Conservation (phyloP, 2,329 filamentous ascomycete genomes). For the Bipolaris oryzae region DNA sequence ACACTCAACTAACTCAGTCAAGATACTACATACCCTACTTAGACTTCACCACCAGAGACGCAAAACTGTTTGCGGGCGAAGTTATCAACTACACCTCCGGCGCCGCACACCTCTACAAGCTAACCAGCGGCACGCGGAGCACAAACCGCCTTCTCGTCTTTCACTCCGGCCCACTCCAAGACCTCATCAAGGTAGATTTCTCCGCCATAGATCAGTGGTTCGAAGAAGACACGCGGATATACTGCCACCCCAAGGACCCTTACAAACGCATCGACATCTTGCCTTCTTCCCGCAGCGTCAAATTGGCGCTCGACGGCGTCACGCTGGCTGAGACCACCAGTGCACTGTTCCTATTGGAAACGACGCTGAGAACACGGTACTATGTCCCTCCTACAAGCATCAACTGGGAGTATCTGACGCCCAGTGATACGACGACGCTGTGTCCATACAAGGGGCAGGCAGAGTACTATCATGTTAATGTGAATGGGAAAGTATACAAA, state of each 20-base stretch:
- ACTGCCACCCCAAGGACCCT: conserved; percentile 70
- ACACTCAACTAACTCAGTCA: neutral
- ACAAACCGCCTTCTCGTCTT: conserved; percentile 39
- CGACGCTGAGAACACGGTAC: conserved; percentile 63
- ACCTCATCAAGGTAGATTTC: conserved; percentile 43
- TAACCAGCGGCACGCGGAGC: conserved; percentile 26
- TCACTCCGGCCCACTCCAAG: conserved; percentile 25
- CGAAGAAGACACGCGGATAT: conserved; percentile 65
- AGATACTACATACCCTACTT: conserved; percentile 41
- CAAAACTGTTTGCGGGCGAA: conserved; percentile 21
- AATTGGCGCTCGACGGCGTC: conserved; percentile 56
- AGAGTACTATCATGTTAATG: conserved; percentile 63
- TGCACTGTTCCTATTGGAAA: conserved; percentile 65
- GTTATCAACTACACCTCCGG: conserved; percentile 27
- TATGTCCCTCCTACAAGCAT: conserved; percentile 64
- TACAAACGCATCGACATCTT: conserved; percentile 69
- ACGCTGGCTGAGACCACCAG: conserved; percentile 54
- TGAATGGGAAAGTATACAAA: conserved; percentile 53
- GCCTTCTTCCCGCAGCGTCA: conserved; percentile 59
- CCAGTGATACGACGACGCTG: conserved; percentile 60
- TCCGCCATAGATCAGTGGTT: conserved; percentile 54
- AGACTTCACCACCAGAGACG: conserved; percentile 24
- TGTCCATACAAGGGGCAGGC: conserved; percentile 74
- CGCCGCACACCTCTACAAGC: conserved; percentile 26
- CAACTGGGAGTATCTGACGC: conserved; percentile 53